Evolutionary conservation across 768 basidiomycete species (phyloP), one percentile per base, ranked within the genome.

Genomic region (Tylopilus subfusipes): DNA sequence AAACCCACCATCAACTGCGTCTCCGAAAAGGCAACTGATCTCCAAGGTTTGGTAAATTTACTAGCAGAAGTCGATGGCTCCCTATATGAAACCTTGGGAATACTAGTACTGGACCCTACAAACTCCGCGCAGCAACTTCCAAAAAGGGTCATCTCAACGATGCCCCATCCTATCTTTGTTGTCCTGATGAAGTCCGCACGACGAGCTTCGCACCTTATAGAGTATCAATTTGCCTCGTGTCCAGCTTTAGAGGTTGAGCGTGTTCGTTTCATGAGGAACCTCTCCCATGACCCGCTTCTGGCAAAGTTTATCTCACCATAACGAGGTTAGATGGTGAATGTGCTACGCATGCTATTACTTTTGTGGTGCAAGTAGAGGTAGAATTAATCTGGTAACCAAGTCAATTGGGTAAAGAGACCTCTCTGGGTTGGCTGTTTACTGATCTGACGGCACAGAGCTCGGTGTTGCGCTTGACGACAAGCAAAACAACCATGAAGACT

Each of bases 211-310:
- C 49, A 55, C 30, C 45, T 50, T 40, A 49, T 49, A 48, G 36
- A 16, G 46, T n/a, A 46, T 43, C 39, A 48, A 42, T 38, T 42
- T 39, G 50, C 59, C 61, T 66, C 66, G 59, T 61, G 63, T 54
- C 50, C 45, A 48, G 34, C 21, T 19, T 29, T 34, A 38, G 44
- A 52, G 51, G 29, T 39, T 46, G 42, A 19, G n/a, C 42, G 27
- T 48, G 29, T 31, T 52, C 42, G 25, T 52, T 53, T 58, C 39
- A 40, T 40, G 38, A 50, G 52, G 30, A 14, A 7, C 31, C 47
- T 54, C 38, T 57, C 47, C 29, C 29, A 9, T 54, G 51, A 48
- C 42, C 24, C 19, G 14, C 21, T 19, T 38, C 29, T 10, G 14
- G 34, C 55, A 40, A 52, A 58, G 55, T 46, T 45, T 63, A 44